phyloP scores from a whole-genome alignment of 352 stramenopile species.

The Pythium rhizo-oryzae region DNA sequence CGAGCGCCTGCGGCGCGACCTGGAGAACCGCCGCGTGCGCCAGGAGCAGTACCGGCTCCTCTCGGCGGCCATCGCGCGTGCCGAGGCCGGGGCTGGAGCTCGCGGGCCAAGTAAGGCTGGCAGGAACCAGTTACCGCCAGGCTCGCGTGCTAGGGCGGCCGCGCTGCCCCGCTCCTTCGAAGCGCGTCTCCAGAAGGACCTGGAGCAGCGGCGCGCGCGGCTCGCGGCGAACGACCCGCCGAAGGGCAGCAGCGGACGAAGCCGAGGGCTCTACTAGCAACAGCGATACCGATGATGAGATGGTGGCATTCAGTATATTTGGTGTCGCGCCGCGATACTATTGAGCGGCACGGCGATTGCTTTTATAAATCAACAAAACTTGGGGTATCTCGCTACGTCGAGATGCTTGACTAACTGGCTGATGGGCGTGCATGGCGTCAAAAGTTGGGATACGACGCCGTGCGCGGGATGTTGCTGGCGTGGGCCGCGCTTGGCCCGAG shows the following conservation, averaged over 20 bases:
- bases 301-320: background rate
- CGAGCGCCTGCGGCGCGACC: constrained; percentile 54
- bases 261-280: constrained; percentile 20
- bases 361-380: constrained; percentile 27
- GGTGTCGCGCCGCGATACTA: background rate
- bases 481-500: no score
- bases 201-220: constrained; percentile 43
- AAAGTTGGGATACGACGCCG: constrained; percentile 17
- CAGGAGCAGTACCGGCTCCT: constrained; percentile 35
- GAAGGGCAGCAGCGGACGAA: background rate
- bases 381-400: background rate
- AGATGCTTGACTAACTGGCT: constrained; percentile 5
- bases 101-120: no score
- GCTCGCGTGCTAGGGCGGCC: background rate
- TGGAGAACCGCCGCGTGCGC: constrained; percentile 46
- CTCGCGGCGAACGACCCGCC: constrained; percentile 4
- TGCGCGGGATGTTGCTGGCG: constrained; percentile 6
- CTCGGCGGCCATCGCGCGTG: constrained; percentile 23
- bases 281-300: background rate
- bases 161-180: constrained; percentile 35
- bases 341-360: background rate
- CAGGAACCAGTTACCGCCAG: background rate
- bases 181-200: constrained; percentile 46
- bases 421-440: background rate
- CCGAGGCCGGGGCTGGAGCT: constrained; percentile 1